phyloP scores from a whole-genome alignment of 306 rosid species.

The Cucurbita pepo region DNA sequence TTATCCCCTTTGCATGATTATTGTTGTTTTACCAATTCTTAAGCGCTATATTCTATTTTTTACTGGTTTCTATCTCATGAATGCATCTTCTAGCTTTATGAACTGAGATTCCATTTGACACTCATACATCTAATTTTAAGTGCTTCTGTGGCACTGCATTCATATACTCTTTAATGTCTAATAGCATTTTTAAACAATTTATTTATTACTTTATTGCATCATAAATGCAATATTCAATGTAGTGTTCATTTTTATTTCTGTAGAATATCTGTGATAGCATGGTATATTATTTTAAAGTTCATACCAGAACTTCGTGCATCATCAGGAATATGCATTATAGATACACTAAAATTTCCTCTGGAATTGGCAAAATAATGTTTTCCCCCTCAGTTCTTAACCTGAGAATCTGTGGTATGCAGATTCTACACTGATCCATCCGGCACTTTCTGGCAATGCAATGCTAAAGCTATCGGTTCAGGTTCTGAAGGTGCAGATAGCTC shows the following conservation, averaged over 20 bases:
- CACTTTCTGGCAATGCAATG: constrained; percentile 99
- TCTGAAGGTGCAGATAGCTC: constrained; percentile 99
- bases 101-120: not conserved
- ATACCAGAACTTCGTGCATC: not conserved
- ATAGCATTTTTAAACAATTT: not conserved
- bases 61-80: not conserved
- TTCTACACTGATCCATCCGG: constrained; percentile 97
- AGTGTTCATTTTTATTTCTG: not conserved
- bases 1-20: not conserved
- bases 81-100: not conserved
- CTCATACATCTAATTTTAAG: not conserved
- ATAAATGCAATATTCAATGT: not conserved
- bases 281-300: not conserved
- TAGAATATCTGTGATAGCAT: not conserved
- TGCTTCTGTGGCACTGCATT: not conserved
- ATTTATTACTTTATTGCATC: not conserved
- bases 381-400: not conserved
- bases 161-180: not conserved
- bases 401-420: constrained; percentile 28
- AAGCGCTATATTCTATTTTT: not conserved
- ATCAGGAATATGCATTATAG: not conserved
- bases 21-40: not conserved
- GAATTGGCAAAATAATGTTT: not conserved
- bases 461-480: constrained; percentile 96
- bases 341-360: not conserved